Conservation (phyloP, 768 basidiomycete genomes). For the Tulasnella sp. region DNA sequence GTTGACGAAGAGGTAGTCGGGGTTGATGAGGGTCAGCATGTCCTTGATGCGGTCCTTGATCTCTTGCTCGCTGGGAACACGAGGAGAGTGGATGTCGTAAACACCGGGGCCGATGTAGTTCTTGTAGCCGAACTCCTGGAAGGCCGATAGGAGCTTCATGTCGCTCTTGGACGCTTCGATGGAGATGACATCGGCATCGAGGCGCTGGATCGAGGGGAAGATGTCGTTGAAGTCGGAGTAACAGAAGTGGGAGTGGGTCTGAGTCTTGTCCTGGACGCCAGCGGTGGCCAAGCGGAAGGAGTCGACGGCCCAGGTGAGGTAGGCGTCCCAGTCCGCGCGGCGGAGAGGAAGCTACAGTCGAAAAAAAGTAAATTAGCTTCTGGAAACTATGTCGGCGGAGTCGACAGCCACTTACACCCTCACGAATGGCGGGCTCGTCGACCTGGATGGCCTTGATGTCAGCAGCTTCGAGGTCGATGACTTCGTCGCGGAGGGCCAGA, state of each 20-base stretch:
- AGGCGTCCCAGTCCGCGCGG: slow-evolving; percentile 89
- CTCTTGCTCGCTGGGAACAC: slow-evolving; percentile 88
- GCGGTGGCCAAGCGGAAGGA: slow-evolving; percentile 97
- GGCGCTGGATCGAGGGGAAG: slow-evolving; percentile 91
- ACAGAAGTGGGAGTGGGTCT: slow-evolving; percentile 99
- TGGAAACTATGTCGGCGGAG: not conserved
- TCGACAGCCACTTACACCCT: slow-evolving; percentile 55
- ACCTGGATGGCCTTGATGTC: slow-evolving; percentile 98
- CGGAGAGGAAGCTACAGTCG: slow-evolving; percentile 74
- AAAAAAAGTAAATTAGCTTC: slow-evolving; percentile 14
- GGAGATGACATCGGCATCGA: slow-evolving; percentile 98
- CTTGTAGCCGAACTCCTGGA: slow-evolving; percentile 90
- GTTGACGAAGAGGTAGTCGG: slow-evolving; percentile 80
- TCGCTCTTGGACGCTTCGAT: slow-evolving; percentile 98
- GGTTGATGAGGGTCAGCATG: slow-evolving; percentile 73
- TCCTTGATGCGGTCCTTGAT: slow-evolving; percentile 83
- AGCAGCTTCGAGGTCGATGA: slow-evolving; percentile 91
- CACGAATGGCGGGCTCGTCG: slow-evolving; percentile 98
- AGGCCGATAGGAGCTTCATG: slow-evolving; percentile 92
- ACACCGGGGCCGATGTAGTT: slow-evolving; percentile 98
- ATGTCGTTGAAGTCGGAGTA: slow-evolving; percentile 99
- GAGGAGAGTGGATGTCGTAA: slow-evolving; percentile 98
- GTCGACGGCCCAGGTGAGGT: slow-evolving; percentile 97
- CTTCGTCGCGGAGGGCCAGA: slow-evolving; percentile 95
- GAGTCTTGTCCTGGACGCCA: slow-evolving; percentile 85